These are phyloP conservation scores for Rubia yunnanensis DNA, from an alignment of 257 asterid genomes.

Conservation along the genomic window DNA sequence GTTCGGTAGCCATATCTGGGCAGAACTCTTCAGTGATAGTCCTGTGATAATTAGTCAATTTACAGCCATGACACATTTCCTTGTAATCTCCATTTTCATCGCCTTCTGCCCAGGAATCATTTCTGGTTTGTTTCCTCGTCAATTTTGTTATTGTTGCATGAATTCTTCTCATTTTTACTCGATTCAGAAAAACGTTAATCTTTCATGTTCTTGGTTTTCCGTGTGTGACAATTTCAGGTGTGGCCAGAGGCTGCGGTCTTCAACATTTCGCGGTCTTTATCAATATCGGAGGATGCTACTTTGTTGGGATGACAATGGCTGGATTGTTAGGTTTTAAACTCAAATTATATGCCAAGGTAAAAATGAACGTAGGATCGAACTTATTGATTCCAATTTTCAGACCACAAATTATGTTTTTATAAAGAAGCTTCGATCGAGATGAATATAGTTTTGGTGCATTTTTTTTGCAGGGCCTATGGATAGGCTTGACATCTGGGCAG, in stretches of 20 bases:
- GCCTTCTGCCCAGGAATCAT: constrained; percentile 64
- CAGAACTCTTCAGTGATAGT: constrained; percentile 56
- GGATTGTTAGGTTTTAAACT: constrained; percentile 48
- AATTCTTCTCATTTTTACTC: neutral
- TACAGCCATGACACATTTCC: constrained; percentile 56
- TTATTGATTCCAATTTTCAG: too few relatives aligned
- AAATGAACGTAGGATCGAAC: too few relatives aligned
- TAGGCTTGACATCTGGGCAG: constrained; percentile 58
- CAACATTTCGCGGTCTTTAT: constrained; percentile 51
- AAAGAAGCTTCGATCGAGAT: too few relatives aligned
- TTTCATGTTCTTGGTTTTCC: too few relatives aligned
- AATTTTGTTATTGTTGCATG: too few relatives aligned
- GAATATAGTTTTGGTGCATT: too few relatives aligned
- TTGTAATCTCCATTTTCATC: constrained; percentile 33
- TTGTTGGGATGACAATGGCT: constrained; percentile 58
- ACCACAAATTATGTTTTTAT: too few relatives aligned
- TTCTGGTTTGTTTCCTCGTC: constrained; percentile 34
- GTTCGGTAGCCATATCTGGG: constrained; percentile 59
- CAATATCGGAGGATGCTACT: constrained; percentile 51
- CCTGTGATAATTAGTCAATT: constrained; percentile 34
- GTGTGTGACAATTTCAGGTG: constrained; percentile 35
- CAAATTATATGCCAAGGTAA: constrained; percentile 48
- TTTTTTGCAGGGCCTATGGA: constrained; percentile 61
- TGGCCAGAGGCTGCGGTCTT: constrained; percentile 75
- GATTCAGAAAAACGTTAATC: too few relatives aligned